Evolutionary conservation across 305 asterid genomes (phyloP), one percentile per base, ranked within the genome.

Genomic region (Rubia balearica): DNA sequence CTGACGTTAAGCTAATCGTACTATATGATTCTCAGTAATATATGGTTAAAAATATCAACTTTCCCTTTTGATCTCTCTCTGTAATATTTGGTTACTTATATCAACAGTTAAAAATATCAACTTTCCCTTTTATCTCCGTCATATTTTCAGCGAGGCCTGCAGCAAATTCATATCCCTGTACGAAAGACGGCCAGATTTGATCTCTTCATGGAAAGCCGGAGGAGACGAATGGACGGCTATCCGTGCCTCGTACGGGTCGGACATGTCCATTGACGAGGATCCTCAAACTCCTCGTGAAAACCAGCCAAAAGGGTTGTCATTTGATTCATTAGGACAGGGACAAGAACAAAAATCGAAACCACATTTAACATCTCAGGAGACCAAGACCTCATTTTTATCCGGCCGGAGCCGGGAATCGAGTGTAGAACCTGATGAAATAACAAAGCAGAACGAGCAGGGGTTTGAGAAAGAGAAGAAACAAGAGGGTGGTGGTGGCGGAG

Each of bases 251-350:
- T 88, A 81, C 61, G 89, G 88, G 71, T 90, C 96, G 40, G 96
- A 88, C 77, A 90, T 92, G 96, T 88, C 96, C 67, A 82, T 92
- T 17, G 98, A 86, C 7, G 90, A 84, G 49, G 96, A 90, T 56
- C 85, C 88, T 6, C 70, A 81, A 68, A 80, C 87, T 24, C 88
- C 93, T 36, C 88, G 91, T 22, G 73, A 66, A 60, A 73, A 51
- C 63, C 70, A 77, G 46, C 73, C 77, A 61, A 12, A 51, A 9
- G 56, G 75, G 6, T 46, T 21, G 8, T 8, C 6, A 5, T 30
- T 21, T 56, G 60, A 63, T 45, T 61, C 83, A 19, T 33, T 33
- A n/a, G 61, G 40, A 75, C 76, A 0, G 65, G 73, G 65, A 63
- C 68, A 63, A 67, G 60, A 43, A 69, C 63, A 76, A 72, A 41